phyloP scores from a whole-genome alignment of 768 basidiomycete genomes.

The Suillus weaverae region DNA sequence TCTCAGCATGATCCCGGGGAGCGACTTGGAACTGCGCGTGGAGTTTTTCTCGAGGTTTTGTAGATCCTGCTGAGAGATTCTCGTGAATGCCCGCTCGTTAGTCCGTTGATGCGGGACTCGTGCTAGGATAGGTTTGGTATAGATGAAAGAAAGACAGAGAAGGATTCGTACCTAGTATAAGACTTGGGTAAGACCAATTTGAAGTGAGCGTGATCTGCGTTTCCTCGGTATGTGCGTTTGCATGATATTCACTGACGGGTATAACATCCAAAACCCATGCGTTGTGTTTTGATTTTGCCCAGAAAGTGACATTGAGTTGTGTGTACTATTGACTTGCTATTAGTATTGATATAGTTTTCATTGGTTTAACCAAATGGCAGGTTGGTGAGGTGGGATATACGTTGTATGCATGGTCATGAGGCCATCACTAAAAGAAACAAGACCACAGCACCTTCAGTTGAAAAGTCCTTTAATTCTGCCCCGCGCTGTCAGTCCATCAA shows the following conservation, averaged over 20 bases:
- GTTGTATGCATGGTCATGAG: background rate
- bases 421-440: background rate
- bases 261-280: background rate
- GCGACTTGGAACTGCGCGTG: background rate
- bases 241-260: background rate
- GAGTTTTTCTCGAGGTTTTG: too few relatives aligned
- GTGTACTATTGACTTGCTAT: background rate
- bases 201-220: background rate
- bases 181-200: background rate
- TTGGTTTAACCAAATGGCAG: background rate
- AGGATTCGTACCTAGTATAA: background rate
- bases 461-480: conserved; percentile 34
- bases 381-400: background rate
- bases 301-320: background rate
- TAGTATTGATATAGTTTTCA: background rate
- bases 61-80: background rate
- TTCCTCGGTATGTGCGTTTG: background rate
- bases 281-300: background rate
- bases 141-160: background rate
- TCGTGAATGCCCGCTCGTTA: background rate
- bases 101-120: background rate
- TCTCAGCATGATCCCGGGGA: background rate
- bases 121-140: background rate
- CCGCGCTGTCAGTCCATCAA: conserved; percentile 27
- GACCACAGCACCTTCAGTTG: background rate